phyloP scores from a whole-genome alignment of 2,329 filamentous ascomycete species.

The Diplocarpon mali region DNA sequence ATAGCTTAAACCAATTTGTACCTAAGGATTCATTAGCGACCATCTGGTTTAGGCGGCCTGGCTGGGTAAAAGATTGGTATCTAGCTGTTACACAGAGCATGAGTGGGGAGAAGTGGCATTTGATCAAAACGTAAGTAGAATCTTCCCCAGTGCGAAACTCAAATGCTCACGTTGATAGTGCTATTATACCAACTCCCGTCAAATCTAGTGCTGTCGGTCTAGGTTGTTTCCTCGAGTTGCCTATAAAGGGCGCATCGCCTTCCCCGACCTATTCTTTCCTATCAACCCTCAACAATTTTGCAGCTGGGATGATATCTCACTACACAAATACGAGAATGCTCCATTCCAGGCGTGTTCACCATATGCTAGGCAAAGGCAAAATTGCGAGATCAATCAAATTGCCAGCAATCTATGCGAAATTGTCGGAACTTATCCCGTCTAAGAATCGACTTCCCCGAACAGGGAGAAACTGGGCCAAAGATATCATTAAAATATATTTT shows the following conservation, averaged over 20 bases:
- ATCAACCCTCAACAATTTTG: slow-evolving; percentile 28
- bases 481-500: slow-evolving; percentile 49
- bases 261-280: slow-evolving; percentile 26
- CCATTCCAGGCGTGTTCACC: slow-evolving; percentile 16
- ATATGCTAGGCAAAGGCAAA: slow-evolving; percentile 23
- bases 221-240: slow-evolving; percentile 18
- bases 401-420: slow-evolving; percentile 21
- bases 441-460: slow-evolving; percentile 14
- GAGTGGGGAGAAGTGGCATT: slow-evolving; percentile 69
- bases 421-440: slow-evolving; percentile 23
- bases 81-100: slow-evolving; percentile 60
- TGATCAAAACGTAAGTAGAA: slow-evolving; percentile 45
- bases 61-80: slow-evolving; percentile 66
- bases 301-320: slow-evolving; percentile 29
- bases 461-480: slow-evolving; percentile 41
- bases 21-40: slow-evolving; percentile 49
- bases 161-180: slow-evolving; percentile 24
- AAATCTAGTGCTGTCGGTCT: slow-evolving; percentile 14
- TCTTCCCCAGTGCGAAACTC: not conserved
- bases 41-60: slow-evolving; percentile 57
- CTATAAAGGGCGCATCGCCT: slow-evolving; percentile 20
- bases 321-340: slow-evolving; percentile 29
- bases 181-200: slow-evolving; percentile 5
- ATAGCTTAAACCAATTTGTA: slow-evolving; percentile 47
- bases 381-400: slow-evolving; percentile 18